Base-by-base conservation (phyloP, 495 filamentous ascomycete genomes). In the Lindgomyces ingoldianus region DNA sequence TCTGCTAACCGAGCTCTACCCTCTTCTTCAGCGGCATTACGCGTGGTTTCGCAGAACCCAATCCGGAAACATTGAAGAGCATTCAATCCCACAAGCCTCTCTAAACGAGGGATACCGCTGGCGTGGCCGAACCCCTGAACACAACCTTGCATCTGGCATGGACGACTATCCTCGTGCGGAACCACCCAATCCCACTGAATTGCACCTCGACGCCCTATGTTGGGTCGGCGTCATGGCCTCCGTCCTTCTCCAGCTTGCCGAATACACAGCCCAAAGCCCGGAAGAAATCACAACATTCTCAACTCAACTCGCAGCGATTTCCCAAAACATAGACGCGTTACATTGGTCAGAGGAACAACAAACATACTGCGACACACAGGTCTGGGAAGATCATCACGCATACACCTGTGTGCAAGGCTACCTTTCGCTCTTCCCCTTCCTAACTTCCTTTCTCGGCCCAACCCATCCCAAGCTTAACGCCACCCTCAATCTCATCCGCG, bases 181-280 rank as follows among this genome's bases (percentile, higher is more conserved):
- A 70, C 94, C 94, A 6, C 94, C 94, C 18, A 94, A 98, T 75
- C 91, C 93, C 1, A 92, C 92, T 71, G 94, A 98, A 83, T 83
- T 98, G 65, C 95, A 98, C 75, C 87, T 93, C 41, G 94, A 98
- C 78, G 81, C 96, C 25, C 88, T 98, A 67, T 90, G 88, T 44
- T 98, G 94, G 94, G 89, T 98, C 81, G 94, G 93, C 45, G 86
- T 96, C 81, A 94, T 95, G 90, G 88, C 90, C 29, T 82, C 87
- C 54, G 85, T 86, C 25, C 81, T 98, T 46, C 81, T 83, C 58
- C 87, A 88, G 66, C 87, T 97, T 70, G 91, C 91, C 2, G 76
- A 82, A 12, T 82, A 80, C 10, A 80, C n/a, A n/a, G n/a, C 96
- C 27, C 85, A 83, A 49, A 81, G 91, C 60, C 76, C 76, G 12